Evolutionary conservation across 192 early-diverging fungal genomes (phyloP).

Genomic region (Gamsiella multidivaricata): DNA sequence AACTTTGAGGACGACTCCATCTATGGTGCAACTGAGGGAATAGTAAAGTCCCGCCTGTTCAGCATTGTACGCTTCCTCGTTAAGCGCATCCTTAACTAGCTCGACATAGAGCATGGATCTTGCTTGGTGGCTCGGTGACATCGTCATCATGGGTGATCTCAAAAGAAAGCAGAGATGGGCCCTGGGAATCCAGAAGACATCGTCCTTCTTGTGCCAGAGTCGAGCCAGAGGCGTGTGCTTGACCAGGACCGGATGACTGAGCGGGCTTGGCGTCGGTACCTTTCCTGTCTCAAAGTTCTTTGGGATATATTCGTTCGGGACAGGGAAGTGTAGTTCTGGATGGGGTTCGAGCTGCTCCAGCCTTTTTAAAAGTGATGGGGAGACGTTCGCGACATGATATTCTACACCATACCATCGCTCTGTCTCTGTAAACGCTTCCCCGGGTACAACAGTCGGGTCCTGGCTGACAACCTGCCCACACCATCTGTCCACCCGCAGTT

Average conservation of each 20-base stretch:
- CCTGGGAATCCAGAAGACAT: slow-evolving; percentile 91
- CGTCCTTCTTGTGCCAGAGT: slow-evolving; percentile 96
- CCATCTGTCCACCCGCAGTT: slow-evolving; percentile 67
- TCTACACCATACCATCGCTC: slow-evolving; percentile 87
- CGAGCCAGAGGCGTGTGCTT: slow-evolving; percentile 66
- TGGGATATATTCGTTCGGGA: slow-evolving; percentile 85
- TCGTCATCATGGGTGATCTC: background rate
- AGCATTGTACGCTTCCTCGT: slow-evolving; percentile 58
- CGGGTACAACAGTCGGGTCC: slow-evolving; percentile 13
- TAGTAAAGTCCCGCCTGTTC: slow-evolving; percentile 68
- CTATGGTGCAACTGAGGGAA: slow-evolving; percentile 58
- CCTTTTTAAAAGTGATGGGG: slow-evolving; percentile 57
- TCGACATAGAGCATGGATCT: slow-evolving; percentile 36
- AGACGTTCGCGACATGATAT: slow-evolving; percentile 71
- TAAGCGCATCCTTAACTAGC: slow-evolving; percentile 54
- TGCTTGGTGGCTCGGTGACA: slow-evolving; percentile 3
- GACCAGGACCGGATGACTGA: slow-evolving; percentile 64
- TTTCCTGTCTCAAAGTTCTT: slow-evolving; percentile 75
- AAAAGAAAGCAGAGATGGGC: slow-evolving; percentile 75
- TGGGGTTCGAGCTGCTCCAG: slow-evolving; percentile 27
- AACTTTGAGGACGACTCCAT: slow-evolving; percentile 70
- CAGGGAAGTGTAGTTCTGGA: slow-evolving; percentile 41
- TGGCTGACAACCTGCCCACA: slow-evolving; percentile 44
- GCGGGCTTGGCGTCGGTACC: slow-evolving; percentile 21
- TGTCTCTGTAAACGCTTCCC: slow-evolving; percentile 58